Evolutionary conservation across 164 flowering plant genomes (phyloP).

Genomic region (Cinnamomum chago): DNA sequence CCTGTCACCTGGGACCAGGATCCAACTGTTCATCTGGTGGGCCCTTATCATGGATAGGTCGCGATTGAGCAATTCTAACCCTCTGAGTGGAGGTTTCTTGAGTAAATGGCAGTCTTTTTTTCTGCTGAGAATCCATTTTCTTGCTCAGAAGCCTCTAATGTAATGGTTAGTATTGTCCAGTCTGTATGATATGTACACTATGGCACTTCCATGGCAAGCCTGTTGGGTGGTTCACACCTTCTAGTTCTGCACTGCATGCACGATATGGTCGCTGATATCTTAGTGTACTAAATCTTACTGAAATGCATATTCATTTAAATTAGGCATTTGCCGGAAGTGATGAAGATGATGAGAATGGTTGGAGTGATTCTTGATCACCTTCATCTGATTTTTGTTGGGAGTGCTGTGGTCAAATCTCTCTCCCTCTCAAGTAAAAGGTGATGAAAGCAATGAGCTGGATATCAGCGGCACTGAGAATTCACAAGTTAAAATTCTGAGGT

Average conservation of each 20-base stretch:
- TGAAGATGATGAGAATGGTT: constrained; percentile 77
- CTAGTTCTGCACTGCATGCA: no score
- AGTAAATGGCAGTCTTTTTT: no score
- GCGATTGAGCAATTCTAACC: no score
- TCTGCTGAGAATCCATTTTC: no score
- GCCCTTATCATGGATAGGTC: background rate
- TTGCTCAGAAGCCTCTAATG: no score
- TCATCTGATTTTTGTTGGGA: background rate
- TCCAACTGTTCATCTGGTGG: background rate
- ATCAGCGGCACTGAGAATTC: background rate
- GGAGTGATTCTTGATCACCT: constrained; percentile 69
- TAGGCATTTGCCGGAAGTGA: constrained; percentile 91
- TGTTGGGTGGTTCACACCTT: no score
- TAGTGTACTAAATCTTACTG: background rate
- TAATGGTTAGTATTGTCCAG: no score
- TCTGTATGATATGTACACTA: no score
- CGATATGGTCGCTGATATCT: no score
- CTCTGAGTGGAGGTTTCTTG: no score
- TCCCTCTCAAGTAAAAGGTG: background rate
- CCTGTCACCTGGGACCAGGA: background rate
- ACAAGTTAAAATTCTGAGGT: background rate
- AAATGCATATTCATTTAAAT: background rate
- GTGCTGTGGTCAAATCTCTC: no score
- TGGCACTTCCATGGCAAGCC: no score
- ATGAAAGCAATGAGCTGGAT: background rate